phyloP scores from a whole-genome alignment of 139 green algal genomes.

The Tetraselmis chui region DNA sequence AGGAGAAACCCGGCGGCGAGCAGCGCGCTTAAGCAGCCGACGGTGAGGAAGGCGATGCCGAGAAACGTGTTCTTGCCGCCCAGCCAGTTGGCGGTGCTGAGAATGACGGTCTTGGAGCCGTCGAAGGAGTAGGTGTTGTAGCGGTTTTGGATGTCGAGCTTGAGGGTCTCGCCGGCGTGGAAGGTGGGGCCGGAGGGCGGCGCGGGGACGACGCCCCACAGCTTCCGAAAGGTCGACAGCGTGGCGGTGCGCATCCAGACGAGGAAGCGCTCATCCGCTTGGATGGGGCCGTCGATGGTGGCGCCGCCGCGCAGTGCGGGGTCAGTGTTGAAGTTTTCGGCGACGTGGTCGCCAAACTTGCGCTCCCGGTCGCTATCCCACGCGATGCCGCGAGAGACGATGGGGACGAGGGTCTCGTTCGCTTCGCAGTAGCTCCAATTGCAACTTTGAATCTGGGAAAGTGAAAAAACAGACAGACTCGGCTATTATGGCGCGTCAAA shows the following conservation, averaged over 20 bases:
- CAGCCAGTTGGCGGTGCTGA: conserved; percentile 68
- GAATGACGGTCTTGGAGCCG: conserved; percentile 55
- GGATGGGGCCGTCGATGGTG: conserved; percentile 21
- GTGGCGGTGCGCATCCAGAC: conserved; percentile 56
- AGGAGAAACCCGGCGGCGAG: conserved; percentile 30
- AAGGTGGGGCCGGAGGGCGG: neutral
- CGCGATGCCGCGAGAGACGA: conserved; percentile 33
- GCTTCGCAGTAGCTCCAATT: neutral
- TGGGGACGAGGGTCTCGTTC: neutral
- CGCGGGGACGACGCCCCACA: neutral
- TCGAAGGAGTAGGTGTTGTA: conserved; percentile 74
- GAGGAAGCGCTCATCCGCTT: conserved; percentile 43
- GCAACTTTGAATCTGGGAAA: conserved; percentile 4
- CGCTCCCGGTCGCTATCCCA: conserved; percentile 58
- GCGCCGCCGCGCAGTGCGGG: conserved; percentile 47
- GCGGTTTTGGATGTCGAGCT: conserved; percentile 45
- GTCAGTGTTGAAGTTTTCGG: conserved; percentile 66
- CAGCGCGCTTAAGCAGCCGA: conserved; percentile 31
- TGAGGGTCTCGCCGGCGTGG: conserved; percentile 24
- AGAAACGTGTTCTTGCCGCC: conserved; percentile 69
- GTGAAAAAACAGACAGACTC: too few species aligned
- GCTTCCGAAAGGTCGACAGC: conserved; percentile 16
- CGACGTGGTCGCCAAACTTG: conserved; percentile 53
- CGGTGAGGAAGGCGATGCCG: conserved; percentile 48
- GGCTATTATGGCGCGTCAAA: too few species aligned